phyloP scores from a whole-genome alignment of 2,329 filamentous ascomycete species.

The Monosporascus sp. region DNA sequence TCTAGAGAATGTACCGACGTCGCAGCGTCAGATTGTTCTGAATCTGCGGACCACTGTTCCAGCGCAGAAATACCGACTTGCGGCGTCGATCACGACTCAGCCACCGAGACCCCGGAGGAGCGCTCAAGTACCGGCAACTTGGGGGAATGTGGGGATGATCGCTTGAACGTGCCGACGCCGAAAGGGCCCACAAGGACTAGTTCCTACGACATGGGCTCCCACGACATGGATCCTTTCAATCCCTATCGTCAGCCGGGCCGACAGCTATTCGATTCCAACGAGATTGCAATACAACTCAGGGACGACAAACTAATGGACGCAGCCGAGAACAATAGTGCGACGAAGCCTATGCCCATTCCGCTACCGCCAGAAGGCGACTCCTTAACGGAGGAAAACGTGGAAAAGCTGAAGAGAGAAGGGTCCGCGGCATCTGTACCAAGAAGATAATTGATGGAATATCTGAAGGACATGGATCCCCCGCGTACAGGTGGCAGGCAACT shows the following conservation, averaged over 20 bases:
- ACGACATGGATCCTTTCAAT: conserved; percentile 30
- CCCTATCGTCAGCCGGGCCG: conserved; percentile 30
- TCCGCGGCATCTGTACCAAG: not conserved
- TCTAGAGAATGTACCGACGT: conserved; percentile 18
- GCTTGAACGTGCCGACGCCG: conserved; percentile 30
- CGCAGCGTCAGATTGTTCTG: conserved; percentile 40
- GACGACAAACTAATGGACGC: conserved; percentile 44
- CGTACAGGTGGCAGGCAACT: not conserved
- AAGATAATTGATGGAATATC: conserved; percentile 3
- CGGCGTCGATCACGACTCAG: conserved; percentile 5
- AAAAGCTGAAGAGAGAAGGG: conserved; percentile 36
- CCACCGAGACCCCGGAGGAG: conserved; percentile 14
- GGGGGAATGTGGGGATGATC: conserved; percentile 10
- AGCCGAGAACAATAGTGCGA: conserved; percentile 32
- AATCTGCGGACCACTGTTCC: conserved; percentile 36
- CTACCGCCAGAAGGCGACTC: conserved; percentile 35
- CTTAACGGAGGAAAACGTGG: conserved; percentile 51
- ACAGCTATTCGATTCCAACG: conserved; percentile 27
- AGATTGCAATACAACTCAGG: conserved; percentile 37
- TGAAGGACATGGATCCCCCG: not conserved
- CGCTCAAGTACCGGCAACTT: conserved; percentile 1
- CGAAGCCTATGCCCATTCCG: conserved; percentile 10
- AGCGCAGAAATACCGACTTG: conserved; percentile 18
- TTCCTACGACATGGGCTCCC: conserved; percentile 29
- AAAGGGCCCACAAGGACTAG: conserved; percentile 34